phyloP scores from a whole-genome alignment of 2,329 filamentous ascomycete species.

The Botrytis pseudocinerea region DNA sequence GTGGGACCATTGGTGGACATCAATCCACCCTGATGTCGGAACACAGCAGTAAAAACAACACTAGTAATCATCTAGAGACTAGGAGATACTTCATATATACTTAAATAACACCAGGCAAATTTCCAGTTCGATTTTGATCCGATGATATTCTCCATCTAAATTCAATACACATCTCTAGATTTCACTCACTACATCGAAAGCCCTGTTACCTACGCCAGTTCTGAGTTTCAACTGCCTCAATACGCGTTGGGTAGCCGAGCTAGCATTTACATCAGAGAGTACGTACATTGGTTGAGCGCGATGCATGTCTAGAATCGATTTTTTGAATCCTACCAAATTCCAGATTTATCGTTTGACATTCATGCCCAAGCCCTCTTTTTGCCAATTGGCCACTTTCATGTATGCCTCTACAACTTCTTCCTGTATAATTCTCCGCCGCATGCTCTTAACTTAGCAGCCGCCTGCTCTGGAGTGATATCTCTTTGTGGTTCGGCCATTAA shows the following conservation, averaged over 20 bases:
- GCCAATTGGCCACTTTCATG: background rate
- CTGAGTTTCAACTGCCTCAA: background rate
- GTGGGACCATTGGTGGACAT: background rate
- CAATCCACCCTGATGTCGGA: background rate
- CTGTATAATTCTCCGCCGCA: conserved; percentile 85
- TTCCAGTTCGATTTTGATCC: background rate
- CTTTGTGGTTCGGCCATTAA: conserved; percentile 96
- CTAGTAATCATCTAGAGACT: too few species aligned
- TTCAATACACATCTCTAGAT: background rate
- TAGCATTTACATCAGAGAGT: background rate
- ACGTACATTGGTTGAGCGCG: background rate
- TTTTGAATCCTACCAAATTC: background rate
- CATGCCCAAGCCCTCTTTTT: background rate
- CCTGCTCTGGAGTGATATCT: conserved; percentile 97
- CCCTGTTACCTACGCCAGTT: background rate
- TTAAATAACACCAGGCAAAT: background rate
- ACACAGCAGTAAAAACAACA: background rate
- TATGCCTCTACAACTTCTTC: conserved; percentile 45
- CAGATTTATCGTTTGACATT: background rate
- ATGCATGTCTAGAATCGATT: background rate
- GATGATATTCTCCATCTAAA: background rate
- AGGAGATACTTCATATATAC: background rate
- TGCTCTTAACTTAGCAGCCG: conserved; percentile 70
- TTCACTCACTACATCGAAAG: background rate
- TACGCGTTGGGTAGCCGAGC: background rate